A percentile compares a stretch with the other conserved stretches of the same genome.
Conservation (phyloP, 2,329 filamentous ascomycete species). For the Ceratocystis lukuohia region DNA sequence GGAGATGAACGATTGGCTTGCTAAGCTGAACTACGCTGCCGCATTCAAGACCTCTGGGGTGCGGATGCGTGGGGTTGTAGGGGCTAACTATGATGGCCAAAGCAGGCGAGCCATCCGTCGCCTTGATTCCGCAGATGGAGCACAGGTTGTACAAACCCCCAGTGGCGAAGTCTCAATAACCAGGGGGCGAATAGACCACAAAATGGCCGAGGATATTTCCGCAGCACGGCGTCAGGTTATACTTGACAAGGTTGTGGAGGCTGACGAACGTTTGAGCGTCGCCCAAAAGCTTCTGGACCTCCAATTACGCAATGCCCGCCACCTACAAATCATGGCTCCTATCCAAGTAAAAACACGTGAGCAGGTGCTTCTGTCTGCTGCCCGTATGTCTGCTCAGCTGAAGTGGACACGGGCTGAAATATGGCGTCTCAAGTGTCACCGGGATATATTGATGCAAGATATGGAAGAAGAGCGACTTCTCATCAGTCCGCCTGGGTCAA, state of each 20-base stretch:
- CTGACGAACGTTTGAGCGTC: constrained; percentile 61
- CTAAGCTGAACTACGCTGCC: constrained; percentile 89
- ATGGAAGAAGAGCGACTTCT: constrained; percentile 56
- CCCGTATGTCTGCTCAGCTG: constrained; percentile 70
- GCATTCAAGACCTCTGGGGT: constrained; percentile 87
- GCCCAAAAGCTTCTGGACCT: constrained; percentile 67
- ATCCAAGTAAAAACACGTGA: constrained; percentile 86
- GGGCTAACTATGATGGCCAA: constrained; percentile 74
- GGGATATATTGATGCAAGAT: constrained; percentile 74
- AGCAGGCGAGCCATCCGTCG: constrained; percentile 57
- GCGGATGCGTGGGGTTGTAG: constrained; percentile 74
- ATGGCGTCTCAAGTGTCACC: constrained; percentile 81
- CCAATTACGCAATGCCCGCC: constrained; percentile 76
- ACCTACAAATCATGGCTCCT: constrained; percentile 76
- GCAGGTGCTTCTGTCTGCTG: constrained; percentile 70
- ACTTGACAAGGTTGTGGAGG: constrained; percentile 67
- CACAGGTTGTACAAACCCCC: constrained; percentile 51
- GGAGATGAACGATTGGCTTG: constrained; percentile 94
- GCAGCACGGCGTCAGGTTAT: constrained; percentile 72
- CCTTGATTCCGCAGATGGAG: constrained; percentile 49
- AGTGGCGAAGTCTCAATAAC: constrained; percentile 62
- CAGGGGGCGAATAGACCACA: constrained; percentile 60
- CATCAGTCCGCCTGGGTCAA: background rate
- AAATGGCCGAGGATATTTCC: constrained; percentile 77
- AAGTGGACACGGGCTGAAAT: constrained; percentile 93